A percentile compares a stretch with the other conserved stretches of the same genome.
These are phyloP conservation scores for Picea sitchensis DNA, from an alignment of 75 land plant genomes.

Conservation along the genomic window DNA sequence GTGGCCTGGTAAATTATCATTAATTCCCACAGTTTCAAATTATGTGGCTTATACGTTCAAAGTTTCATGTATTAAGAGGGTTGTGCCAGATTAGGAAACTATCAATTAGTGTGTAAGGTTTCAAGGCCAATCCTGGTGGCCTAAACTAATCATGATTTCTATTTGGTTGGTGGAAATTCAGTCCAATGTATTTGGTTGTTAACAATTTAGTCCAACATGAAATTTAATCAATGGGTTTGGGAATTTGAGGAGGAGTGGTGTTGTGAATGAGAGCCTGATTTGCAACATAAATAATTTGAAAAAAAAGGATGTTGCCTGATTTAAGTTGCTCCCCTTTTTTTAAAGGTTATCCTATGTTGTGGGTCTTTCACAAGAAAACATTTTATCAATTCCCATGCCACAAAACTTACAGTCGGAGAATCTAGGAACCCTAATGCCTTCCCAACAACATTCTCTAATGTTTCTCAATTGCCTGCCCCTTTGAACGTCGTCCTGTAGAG, in stretches of 20 bases:
- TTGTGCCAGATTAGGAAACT: no score
- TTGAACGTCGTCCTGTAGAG: conserved; percentile 62
- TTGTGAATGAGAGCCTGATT: conserved; percentile 70
- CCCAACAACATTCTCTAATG: conserved; percentile 60
- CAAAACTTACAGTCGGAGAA: conserved; percentile 55
- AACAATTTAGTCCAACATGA: no score
- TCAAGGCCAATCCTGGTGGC: no score
- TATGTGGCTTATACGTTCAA: no score
- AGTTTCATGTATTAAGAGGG: no score
- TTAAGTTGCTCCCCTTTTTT: conserved; percentile 53
- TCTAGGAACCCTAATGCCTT: conserved; percentile 65
- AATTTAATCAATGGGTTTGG: conserved; percentile 32
- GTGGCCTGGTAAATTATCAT: no score
- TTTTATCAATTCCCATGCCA: conserved; percentile 61
- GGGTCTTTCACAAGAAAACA: conserved; percentile 70
- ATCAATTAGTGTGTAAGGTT: no score
- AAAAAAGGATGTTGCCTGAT: conserved; percentile 62
- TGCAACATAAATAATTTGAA: conserved; percentile 25
- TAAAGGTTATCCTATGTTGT: conserved; percentile 58
- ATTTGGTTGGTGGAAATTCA: no score
- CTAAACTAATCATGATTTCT: no score
- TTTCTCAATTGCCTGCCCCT: conserved; percentile 58
- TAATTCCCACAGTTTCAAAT: no score
- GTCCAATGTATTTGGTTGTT: no score
- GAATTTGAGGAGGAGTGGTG: conserved; percentile 47